Evolutionary conservation across 2,329 filamentous ascomycete species (phyloP).

Genomic region (Monosporascus sp.): DNA sequence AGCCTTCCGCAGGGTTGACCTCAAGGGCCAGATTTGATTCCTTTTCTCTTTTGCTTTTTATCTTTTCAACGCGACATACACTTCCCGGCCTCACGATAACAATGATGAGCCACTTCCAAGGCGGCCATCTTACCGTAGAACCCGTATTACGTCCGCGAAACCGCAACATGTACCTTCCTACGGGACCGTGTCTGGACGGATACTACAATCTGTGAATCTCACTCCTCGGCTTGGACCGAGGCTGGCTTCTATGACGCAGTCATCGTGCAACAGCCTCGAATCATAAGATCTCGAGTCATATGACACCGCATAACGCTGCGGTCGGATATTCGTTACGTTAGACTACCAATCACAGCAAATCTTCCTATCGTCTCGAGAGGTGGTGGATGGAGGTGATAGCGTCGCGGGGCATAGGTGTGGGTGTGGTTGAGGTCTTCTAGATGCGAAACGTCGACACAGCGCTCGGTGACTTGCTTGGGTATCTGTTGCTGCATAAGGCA

Average conservation of each 20-base stretch:
- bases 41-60: slow-evolving; percentile 13
- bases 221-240: slow-evolving; percentile 10
- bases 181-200: slow-evolving; percentile 7
- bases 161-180: slow-evolving; percentile 6
- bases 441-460: neutral
- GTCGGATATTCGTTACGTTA: slow-evolving; percentile 8
- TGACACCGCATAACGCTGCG: slow-evolving; percentile 5
- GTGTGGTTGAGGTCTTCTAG: neutral
- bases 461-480: neutral
- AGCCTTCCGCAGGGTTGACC: slow-evolving; percentile 85
- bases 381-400: slow-evolving; percentile 2
- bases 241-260: slow-evolving; percentile 12
- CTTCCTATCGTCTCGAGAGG: slow-evolving; percentile 1
- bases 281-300: slow-evolving; percentile 8
- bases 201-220: slow-evolving; percentile 8
- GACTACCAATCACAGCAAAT: slow-evolving; percentile 13
- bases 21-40: slow-evolving; percentile 88
- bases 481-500: neutral
- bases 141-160: slow-evolving; percentile 3
- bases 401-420: neutral
- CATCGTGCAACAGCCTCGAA: slow-evolving; percentile 6
- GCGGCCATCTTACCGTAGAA: neutral
- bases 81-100: neutral
- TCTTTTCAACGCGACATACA: slow-evolving; percentile 5
- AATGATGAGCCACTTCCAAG: neutral